Evolutionary conservation across 176 grass and related monocot genomes (phyloP), one percentile per base, ranked within the genome.

Genomic region (Carex littledalei): DNA sequence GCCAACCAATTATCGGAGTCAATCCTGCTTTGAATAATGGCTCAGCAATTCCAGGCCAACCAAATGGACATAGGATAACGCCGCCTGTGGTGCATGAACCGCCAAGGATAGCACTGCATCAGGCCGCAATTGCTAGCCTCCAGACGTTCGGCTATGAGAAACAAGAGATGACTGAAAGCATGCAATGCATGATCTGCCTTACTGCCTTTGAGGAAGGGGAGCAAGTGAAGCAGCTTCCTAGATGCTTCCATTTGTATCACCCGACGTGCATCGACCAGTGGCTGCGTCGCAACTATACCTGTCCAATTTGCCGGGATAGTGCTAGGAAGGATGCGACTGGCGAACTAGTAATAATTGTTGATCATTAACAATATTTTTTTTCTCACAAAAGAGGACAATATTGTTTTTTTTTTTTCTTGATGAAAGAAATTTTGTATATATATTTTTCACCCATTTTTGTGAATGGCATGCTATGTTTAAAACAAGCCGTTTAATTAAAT

Each of bases 211-310:
- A 41, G 81, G 64, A 29, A n/a, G 79, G 82, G 13, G 80, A 92
- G 75, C 29, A 34, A 15, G 83, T 88, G 69, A 79, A 85, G 78
- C 49, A 14, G 70, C 53, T 92, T 15, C 88, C 87, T 0, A 24
- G 21, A 82, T 95, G 93, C 72, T 12, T 12, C 62, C 93, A 92
- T 63, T 76, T 87, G 24, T 95, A 90, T 55, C 88, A 95, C 6
- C 11, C 56, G 3, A 20, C 3, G 5, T 92, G 90, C 83, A 89
- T 95, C 52, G 90, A 92, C 24, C 10, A 12, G 14, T 89, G 90
- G 88, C 72, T 95, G 65, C 2, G 71, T 5, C 39, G 60, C 10
- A 79, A 77, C 6, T 12, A 39, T 35, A 95, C 90, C 22, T 92
- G 93, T 41, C 93, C 90, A 1, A 84, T 92, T 4, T 90, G 91